phyloP scores from a whole-genome alignment of 176 grass and related monocot species.

The Ensete ventricosum region DNA sequence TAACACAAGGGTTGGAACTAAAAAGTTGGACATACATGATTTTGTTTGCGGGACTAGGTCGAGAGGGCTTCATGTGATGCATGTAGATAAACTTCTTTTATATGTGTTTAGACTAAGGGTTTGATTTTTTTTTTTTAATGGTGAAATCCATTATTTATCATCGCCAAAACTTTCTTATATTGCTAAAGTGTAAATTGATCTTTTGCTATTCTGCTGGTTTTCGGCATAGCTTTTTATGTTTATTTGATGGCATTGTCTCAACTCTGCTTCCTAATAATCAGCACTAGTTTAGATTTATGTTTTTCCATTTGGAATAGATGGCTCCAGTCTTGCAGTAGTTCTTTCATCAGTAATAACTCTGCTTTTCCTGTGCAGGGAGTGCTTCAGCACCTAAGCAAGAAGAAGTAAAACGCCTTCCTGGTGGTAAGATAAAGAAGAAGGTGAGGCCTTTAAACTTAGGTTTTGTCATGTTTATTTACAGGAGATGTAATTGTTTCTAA shows the following conservation, averaged over 20 bases:
- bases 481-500: background rate
- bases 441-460: slow-evolving; percentile 22
- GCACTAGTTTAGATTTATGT: no score
- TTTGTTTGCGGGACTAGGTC: background rate
- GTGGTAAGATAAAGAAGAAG: slow-evolving; percentile 98
- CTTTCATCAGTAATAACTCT: background rate
- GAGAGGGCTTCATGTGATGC: background rate
- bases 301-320: background rate
- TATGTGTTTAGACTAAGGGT: background rate
- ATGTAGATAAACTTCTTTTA: background rate
- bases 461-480: background rate
- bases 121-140: no score
- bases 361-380: slow-evolving; percentile 30
- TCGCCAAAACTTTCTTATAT: no score
- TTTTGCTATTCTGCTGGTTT: no score
- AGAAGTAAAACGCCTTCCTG: slow-evolving; percentile 85
- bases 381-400: slow-evolving; percentile 62
- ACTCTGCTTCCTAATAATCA: no score
- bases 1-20: background rate
- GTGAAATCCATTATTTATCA: no score
- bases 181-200: no score
- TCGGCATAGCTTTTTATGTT: background rate
- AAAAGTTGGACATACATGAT: background rate
- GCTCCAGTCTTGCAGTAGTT: background rate
- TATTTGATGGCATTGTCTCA: no score